These are phyloP conservation scores for Exsudoporus floridanus DNA, from an alignment of 1,284 basidiomycete genomes.

Conservation along the genomic window DNA sequence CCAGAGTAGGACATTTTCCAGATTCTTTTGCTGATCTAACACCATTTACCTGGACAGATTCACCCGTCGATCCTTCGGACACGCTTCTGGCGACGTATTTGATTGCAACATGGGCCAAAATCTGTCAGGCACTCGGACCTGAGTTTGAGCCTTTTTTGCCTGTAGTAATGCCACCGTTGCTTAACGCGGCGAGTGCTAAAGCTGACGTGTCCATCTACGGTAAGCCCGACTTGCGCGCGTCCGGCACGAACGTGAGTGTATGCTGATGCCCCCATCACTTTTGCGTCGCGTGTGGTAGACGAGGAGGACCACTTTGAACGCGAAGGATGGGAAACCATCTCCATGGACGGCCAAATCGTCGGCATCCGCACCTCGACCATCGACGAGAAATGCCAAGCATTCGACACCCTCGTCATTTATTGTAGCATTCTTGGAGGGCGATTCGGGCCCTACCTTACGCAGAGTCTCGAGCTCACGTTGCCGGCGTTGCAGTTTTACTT, in stretches of 20 bases:
- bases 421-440: conserved; percentile 65
- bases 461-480: conserved; percentile 69
- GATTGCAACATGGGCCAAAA: conserved; percentile 79
- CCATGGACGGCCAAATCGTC: conserved; percentile 73
- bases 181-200: conserved; percentile 76
- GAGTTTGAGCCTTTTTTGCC: conserved; percentile 85
- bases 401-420: conserved; percentile 80
- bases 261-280: background rate
- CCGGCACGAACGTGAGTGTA: background rate
- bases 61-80: conserved; percentile 61
- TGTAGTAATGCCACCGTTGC: conserved; percentile 75
- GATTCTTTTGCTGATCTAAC: background rate
- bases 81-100: conserved; percentile 68
- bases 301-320: conserved; percentile 55
- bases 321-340: conserved; percentile 76
- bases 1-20: conserved; percentile 54
- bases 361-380: conserved; percentile 77
- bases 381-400: conserved; percentile 86
- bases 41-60: conserved; percentile 43
- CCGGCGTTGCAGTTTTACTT: conserved; percentile 73
- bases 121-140: conserved; percentile 75
- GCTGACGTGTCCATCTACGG: conserved; percentile 77
- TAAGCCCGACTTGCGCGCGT: conserved; percentile 32
- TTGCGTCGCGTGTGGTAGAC: conserved; percentile 31
- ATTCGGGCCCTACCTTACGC: conserved; percentile 73